These are phyloP conservation scores for Botryotinia narcissicola DNA, from an alignment of 2,329 filamentous ascomycete species.

Conservation along the genomic window DNA sequence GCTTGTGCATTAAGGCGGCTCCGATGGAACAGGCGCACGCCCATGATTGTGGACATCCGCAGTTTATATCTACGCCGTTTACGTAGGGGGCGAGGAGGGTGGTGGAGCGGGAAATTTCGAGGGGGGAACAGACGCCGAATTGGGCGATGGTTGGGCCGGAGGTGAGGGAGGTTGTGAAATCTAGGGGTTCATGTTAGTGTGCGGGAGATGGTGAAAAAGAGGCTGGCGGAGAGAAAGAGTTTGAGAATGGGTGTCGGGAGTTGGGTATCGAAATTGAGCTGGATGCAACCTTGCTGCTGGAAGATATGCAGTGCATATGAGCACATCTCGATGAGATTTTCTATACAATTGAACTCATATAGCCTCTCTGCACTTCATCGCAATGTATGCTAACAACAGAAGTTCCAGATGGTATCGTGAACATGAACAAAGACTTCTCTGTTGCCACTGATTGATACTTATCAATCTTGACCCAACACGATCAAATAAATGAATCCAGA, in stretches of 20 bases:
- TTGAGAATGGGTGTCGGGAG: not conserved
- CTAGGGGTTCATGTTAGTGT: constrained; percentile 35
- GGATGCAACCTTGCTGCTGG: not conserved
- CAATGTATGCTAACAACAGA: not conserved
- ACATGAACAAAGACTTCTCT: not conserved
- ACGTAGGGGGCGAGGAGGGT: constrained; percentile 60
- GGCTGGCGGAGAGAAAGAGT: not conserved
- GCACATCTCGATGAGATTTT: not conserved
- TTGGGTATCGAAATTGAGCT: not conserved
- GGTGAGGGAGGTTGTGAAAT: constrained; percentile 59
- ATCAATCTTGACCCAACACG: not conserved
- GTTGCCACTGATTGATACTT: not conserved
- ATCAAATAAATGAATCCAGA: not conserved
- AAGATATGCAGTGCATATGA: not conserved
- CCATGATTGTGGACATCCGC: constrained; percentile 72
- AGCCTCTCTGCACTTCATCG: not conserved
- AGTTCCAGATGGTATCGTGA: not conserved
- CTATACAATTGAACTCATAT: not conserved
- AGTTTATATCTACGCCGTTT: constrained; percentile 68
- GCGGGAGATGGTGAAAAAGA: no score
- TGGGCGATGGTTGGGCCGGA: constrained; percentile 62
- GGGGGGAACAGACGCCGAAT: constrained; percentile 61
- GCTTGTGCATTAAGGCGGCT: constrained; percentile 65
- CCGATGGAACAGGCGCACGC: constrained; percentile 66
- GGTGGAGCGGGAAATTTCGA: constrained; percentile 62